Base-by-base conservation (phyloP, 495 filamentous ascomycete species). In the Parachaetomium inaequale region DNA sequence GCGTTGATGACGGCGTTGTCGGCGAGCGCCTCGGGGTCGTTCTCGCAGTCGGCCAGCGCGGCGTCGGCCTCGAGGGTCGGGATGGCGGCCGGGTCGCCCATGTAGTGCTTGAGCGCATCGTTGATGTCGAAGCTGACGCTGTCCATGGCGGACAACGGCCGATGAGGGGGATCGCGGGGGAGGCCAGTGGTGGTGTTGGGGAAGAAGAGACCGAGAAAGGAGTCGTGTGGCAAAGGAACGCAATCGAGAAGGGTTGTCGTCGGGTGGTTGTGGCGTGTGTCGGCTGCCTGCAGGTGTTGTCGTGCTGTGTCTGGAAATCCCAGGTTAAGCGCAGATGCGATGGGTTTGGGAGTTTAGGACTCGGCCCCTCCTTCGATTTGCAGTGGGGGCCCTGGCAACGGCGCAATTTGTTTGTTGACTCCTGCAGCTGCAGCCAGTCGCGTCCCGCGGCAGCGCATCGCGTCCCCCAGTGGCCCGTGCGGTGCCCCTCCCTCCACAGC, bases 31-130 rank as follows among this genome's bases (percentile, higher is more conserved):
- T 97, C 92, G 15, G 91, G 90, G 65, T 96, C 93, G 61, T 85
- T 85, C 75, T 98, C 94, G 81, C 92, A 94, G 63, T 98, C 94
- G 58, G 92, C 77, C 43, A 99, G 84, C 53, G 87, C 87, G 32
- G 87, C 73, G 66, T 96, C 89, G 28, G 93, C 94, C 72, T 96
- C 92, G 32, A 88, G 85, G n/a, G 91, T 96, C 4, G 88, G 82
- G 38, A 98, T 85, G 43, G 83, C 83, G 47, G 87, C 79, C 2
- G 95, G 95, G 76, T 96, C 91, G 78, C 89, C 91, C 81, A 96
- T 88, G 76, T 99, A 98, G 70, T 89, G 83, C 80, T 96, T 97
- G 75, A 98, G 87, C 63, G 92, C 88, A 70, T 94, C 87, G 76
- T 96, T 97, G 74, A 99, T 89, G 73, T 98, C 91, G 76, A 98